Percentiles rank a stretch among this genome's conserved stretches.
Conservation (phyloP, 1,284 basidiomycete genomes). For the Malassezia yamatoensis region DNA sequence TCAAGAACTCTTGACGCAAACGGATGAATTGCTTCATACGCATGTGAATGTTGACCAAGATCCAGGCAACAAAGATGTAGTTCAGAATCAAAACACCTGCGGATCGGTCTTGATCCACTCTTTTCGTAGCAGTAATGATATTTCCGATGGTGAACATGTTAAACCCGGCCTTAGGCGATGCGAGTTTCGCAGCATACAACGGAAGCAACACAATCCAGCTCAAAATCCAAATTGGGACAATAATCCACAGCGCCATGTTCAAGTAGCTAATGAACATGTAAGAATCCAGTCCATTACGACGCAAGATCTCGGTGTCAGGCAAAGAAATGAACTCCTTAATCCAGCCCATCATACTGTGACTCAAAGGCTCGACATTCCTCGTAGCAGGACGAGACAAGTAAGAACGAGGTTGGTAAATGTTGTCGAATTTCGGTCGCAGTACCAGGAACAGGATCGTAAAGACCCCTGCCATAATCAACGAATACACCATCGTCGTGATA, state of each 20-base stretch:
- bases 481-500: slow-evolving; percentile 42
- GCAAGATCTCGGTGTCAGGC: slow-evolving; percentile 39
- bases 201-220: slow-evolving; percentile 55
- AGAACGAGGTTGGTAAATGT: slow-evolving; percentile 49
- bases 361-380: slow-evolving; percentile 43
- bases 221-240: slow-evolving; percentile 59
- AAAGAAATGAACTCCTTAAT: slow-evolving; percentile 46
- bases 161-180: slow-evolving; percentile 52
- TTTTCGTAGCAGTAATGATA: slow-evolving; percentile 20
- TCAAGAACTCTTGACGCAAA: slow-evolving; percentile 73
- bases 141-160: slow-evolving; percentile 74
- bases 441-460: slow-evolving; percentile 47
- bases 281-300: slow-evolving; percentile 75
- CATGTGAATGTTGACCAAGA: slow-evolving; percentile 66
- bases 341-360: slow-evolving; percentile 48
- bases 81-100: slow-evolving; percentile 36
- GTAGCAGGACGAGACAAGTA: slow-evolving; percentile 42
- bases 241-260: slow-evolving; percentile 63
- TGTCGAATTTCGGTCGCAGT: slow-evolving; percentile 46
- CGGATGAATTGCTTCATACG: slow-evolving; percentile 74
- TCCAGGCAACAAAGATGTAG: slow-evolving; percentile 54
- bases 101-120: slow-evolving; percentile 32
- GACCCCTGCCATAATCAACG: slow-evolving; percentile 37
- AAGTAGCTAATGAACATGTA: slow-evolving; percentile 88
- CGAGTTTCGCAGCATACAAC: slow-evolving; percentile 49